phyloP scores from a whole-genome alignment of 148 eudicot species.

The Rhododendron ovatum region DNA sequence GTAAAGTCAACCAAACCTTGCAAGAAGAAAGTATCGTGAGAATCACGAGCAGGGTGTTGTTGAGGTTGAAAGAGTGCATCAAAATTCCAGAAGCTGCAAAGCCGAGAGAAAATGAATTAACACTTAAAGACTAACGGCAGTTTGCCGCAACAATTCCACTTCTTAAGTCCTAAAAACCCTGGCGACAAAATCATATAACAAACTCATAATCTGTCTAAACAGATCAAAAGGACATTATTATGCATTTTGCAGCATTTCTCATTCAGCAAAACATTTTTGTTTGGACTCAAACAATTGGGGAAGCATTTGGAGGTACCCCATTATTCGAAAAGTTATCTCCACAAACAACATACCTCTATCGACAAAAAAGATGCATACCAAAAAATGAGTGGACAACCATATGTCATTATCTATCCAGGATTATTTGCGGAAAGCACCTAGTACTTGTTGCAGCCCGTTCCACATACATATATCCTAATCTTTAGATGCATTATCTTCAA shows the following conservation, averaged over 20 bases:
- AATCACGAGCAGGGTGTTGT: conserved; percentile 98
- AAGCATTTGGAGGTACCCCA: background rate
- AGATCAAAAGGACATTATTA: background rate
- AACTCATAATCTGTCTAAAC: background rate
- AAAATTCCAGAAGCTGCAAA: conserved; percentile 88
- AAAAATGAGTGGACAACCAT: background rate
- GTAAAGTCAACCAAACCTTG: conserved; percentile 43
- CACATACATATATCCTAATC: background rate
- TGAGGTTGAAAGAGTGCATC: conserved; percentile 96
- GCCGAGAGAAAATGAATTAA: background rate
- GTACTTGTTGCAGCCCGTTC: background rate
- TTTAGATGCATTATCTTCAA: background rate
- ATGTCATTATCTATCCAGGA: background rate
- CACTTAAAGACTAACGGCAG: background rate
- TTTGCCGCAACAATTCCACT: background rate
- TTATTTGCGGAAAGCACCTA: background rate
- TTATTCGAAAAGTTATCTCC: background rate
- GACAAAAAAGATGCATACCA: background rate
- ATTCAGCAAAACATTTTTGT: background rate
- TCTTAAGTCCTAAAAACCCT: background rate
- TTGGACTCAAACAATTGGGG: background rate
- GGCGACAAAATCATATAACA: background rate
- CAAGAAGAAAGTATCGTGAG: conserved; percentile 90
- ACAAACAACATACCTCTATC: background rate
- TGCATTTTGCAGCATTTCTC: background rate